These are phyloP conservation scores for Botrytis squamosa DNA, from an alignment of 2,329 filamentous ascomycete species.

Conservation along the genomic window DNA sequence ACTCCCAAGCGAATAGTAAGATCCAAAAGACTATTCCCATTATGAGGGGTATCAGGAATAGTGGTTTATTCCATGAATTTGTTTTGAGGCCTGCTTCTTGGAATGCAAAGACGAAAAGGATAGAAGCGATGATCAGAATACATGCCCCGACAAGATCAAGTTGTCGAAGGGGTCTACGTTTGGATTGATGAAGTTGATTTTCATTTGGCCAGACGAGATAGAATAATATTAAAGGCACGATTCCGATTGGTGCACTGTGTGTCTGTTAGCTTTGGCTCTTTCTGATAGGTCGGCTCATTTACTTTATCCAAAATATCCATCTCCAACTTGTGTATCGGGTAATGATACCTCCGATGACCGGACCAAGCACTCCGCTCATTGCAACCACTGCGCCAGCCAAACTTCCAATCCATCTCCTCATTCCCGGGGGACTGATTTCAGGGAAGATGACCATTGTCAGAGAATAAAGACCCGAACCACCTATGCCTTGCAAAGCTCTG, in stretches of 20 bases:
- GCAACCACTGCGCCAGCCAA: conserved; percentile 46
- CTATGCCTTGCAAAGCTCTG: conserved; percentile 38
- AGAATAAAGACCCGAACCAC: conserved; percentile 43
- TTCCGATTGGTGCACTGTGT: conserved; percentile 51
- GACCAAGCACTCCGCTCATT: conserved; percentile 31
- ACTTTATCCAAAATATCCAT: conserved; percentile 23
- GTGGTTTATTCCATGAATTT: conserved; percentile 43
- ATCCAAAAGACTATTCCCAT: conserved; percentile 42
- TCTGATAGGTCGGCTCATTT: not conserved
- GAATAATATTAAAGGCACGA: conserved; percentile 48
- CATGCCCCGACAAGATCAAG: conserved; percentile 55
- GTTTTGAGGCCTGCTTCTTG: conserved; percentile 41
- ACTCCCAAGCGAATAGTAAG: conserved; percentile 44
- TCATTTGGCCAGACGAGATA: conserved; percentile 51
- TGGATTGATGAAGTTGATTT: conserved; percentile 43
- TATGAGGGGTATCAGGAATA: conserved; percentile 46
- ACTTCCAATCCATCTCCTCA: conserved; percentile 46
- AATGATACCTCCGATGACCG: conserved; percentile 32
- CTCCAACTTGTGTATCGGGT: conserved; percentile 29
- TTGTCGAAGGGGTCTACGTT: conserved; percentile 42
- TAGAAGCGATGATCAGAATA: conserved; percentile 53
- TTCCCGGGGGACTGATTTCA: conserved; percentile 47
- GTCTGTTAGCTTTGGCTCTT: not conserved
- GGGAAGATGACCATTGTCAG: conserved; percentile 41
- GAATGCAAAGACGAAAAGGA: conserved; percentile 58